These are phyloP conservation scores for Hepatocystis sp. DNA, from an alignment of 169 alveolate species.

Conservation along the genomic window DNA sequence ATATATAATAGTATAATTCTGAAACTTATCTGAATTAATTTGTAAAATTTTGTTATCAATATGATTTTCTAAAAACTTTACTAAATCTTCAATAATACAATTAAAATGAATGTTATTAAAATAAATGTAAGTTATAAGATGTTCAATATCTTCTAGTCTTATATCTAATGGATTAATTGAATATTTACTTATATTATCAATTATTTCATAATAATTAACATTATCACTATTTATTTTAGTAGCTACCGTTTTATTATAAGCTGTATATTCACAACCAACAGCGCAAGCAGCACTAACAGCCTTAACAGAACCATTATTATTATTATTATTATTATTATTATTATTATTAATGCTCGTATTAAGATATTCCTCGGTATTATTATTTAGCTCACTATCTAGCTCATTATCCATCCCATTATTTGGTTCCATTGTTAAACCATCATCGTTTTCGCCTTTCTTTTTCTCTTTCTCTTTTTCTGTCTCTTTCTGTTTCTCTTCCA, in stretches of 20 bases:
- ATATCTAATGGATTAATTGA: conserved; percentile 57
- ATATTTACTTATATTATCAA: conserved; percentile 64
- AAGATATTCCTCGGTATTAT: no score
- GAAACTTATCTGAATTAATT: conserved; percentile 67
- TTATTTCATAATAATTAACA: conserved; percentile 19
- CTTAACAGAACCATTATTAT: not conserved
- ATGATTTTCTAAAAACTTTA: conserved; percentile 47
- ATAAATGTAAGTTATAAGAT: conserved; percentile 50
- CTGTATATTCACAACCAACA: no score
- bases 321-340: not conserved
- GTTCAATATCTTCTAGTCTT: conserved; percentile 70
- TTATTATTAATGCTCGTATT: conserved; percentile 3
- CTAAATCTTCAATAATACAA: conserved; percentile 59
- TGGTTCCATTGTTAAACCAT: not conserved
- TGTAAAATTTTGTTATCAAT: conserved; percentile 47
- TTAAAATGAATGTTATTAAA: conserved; percentile 65
- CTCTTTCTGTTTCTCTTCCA: not conserved
- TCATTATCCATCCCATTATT: not conserved
- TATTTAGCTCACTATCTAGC: no score
- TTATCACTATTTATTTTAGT: not conserved
- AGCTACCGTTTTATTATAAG: no score
- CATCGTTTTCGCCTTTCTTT: conserved; percentile 3
- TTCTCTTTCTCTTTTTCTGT: not conserved
- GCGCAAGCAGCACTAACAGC: no score
- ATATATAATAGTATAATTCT: conserved; percentile 54